Conservation (phyloP, 1,284 basidiomycete genomes). For the Mycena citricolor region DNA sequence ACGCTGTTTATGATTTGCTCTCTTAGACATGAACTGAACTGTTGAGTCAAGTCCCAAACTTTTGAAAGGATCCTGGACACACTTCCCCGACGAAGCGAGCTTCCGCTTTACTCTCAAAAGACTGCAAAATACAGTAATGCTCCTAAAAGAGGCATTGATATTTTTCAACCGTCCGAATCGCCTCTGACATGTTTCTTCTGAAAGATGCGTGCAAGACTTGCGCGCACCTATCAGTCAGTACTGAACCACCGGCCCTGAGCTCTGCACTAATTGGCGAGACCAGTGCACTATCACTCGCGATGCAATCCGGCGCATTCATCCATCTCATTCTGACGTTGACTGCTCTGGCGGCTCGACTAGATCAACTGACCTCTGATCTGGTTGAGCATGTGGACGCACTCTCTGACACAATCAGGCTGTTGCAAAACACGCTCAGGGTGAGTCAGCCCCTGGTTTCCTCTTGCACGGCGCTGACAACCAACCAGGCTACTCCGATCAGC, state of each 20-base stretch:
- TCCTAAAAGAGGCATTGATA: slow-evolving; percentile 43
- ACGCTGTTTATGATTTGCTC: slow-evolving; percentile 5
- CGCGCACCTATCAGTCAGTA: slow-evolving; percentile 49
- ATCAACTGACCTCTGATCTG: slow-evolving; percentile 46
- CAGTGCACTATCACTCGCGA: slow-evolving; percentile 39
- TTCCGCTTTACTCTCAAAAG: slow-evolving; percentile 37
- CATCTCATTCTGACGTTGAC: slow-evolving; percentile 60
- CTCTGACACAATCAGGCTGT: slow-evolving; percentile 31
- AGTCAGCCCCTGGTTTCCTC: too few species aligned
- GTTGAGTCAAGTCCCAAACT: slow-evolving; percentile 43
- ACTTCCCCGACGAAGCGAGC: slow-evolving; percentile 43
- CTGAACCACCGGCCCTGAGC: too few species aligned
- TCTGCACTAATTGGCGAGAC: slow-evolving; percentile 15
- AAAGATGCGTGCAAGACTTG: slow-evolving; percentile 52
- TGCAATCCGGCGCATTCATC: slow-evolving; percentile 72
- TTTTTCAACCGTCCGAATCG: not conserved
- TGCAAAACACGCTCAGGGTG: slow-evolving; percentile 23
- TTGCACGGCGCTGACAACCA: too few species aligned
- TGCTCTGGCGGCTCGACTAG: slow-evolving; percentile 60
- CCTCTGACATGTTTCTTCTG: slow-evolving; percentile 6
- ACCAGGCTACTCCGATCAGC: too few species aligned
- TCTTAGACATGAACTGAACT: slow-evolving; percentile 1
- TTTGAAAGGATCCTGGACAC: slow-evolving; percentile 61
- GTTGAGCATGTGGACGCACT: slow-evolving; percentile 35
- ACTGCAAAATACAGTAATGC: slow-evolving; percentile 37